Conservation (phyloP, 164 flowering plant genomes). For the Nymphaea thermarum region DNA sequence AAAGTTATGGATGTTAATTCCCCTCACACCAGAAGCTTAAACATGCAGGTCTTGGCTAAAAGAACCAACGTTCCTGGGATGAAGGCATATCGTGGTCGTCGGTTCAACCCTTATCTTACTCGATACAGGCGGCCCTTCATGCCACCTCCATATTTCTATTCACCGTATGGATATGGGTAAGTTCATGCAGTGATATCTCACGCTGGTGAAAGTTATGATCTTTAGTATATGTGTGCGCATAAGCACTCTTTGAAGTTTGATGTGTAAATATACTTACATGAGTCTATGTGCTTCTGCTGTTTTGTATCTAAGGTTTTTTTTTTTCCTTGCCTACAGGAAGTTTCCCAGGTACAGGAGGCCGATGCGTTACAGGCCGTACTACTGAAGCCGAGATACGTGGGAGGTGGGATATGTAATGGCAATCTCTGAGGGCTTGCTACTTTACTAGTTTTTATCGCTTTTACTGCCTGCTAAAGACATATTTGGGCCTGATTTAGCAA, state of each 20-base stretch:
- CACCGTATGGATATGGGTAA: conserved; percentile 13
- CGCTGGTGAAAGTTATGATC: not conserved
- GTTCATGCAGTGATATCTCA: not conserved
- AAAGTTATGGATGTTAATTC: not conserved
- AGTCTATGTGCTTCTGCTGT: not conserved
- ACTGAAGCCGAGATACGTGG: conserved; percentile 5
- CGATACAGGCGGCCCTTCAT: conserved; percentile 3
- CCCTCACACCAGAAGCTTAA: not conserved
- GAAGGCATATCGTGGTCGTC: conserved; percentile 7
- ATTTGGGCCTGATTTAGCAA: too few relatives aligned
- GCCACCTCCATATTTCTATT: conserved; percentile 5
- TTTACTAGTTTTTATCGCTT: too few relatives aligned
- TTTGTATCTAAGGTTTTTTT: not conserved
- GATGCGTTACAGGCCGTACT: conserved; percentile 49
- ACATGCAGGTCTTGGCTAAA: conserved; percentile 8
- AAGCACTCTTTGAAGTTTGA: not conserved
- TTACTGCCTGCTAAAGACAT: too few relatives aligned
- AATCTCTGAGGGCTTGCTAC: too few relatives aligned
- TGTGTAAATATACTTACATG: not conserved
- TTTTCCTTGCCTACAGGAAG: conserved; percentile 34
- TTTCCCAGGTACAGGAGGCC: conserved; percentile 46
- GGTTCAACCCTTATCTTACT: conserved; percentile 6
- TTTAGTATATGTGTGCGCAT: not conserved
- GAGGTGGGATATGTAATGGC: too few relatives aligned
- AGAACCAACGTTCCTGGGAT: conserved; percentile 10